Base-by-base conservation (phyloP, 345 rosid species). In the Boechera stricta region DNA sequence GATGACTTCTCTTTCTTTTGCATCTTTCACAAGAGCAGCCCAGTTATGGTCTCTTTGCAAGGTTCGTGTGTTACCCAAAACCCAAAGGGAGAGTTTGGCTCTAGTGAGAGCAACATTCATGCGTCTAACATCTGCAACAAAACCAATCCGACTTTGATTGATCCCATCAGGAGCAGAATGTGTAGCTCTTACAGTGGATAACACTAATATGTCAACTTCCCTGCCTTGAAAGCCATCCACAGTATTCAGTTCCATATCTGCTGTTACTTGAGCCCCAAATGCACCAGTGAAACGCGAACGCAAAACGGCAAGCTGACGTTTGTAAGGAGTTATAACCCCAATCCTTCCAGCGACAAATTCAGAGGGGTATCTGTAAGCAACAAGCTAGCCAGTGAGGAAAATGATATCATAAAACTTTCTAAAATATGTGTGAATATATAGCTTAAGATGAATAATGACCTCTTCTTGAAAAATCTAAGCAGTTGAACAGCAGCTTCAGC, bases 91-190 rank as follows among this genome's bases (percentile, higher is more conserved):
- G 76, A 92, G 81, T 80, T 80, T 95, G 31, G 98, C 98, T 85
- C 99, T 91, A 15, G 98, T 95, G 78, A 95, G 82, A 76, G 98
- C 96, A 64, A 95, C 99, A 82, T 92, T 95, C 98, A 95, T 95
- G 76, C 98, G 85, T 77, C 94, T 87, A 15, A 85, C 91, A 86
- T 95, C 97, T 77, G 99, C 89, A 51, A 92, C 97, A 83, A 92
- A 95, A 49, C 99, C 98, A 58, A 92, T 92, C 78, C 86, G 85
- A 70, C 88, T 88, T 72, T 89, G 84, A 60, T 78, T 81, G 65
- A 64, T 33, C 54, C 82, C 85, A 61, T 64, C 69, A 18, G 68
- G 36, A 39, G 65, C 66, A 74, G 84, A 79, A 72, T 82, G 80
- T 55, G 90, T 77, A 54, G 98, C 99, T 83, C 99, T 87, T 47